Base-by-base conservation (phyloP, 148 eudicot species). In the Polygonum aviculare region DNA sequence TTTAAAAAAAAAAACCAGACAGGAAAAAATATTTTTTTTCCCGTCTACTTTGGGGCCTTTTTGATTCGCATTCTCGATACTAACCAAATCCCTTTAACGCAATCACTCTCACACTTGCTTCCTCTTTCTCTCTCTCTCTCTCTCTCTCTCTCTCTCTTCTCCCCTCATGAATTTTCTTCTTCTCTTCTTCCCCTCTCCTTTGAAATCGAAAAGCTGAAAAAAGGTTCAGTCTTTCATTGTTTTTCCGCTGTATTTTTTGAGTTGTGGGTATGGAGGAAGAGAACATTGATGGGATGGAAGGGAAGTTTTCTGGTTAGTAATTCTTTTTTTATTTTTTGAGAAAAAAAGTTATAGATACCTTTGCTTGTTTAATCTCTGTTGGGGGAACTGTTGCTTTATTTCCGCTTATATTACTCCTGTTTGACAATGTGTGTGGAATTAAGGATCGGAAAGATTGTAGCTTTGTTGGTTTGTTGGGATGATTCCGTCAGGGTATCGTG, bases 81-180 rank as follows among this genome's bases (percentile, higher is more conserved):
- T 72, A 11, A 72, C 74, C 52, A 72, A 72, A 72, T 72, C 74
- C 74, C 74, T 72, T 72, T 44, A 70, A 41, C 74, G 74, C 74
- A 72, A 72, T 14, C 74, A 70, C 51, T 72, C 74, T 44, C 74
- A 41, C 31, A 26, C 31, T 26, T 26, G 31, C 72, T 35, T 2
- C 2, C 72, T 21, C 26, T 3, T 11, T 7, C 69, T 22, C 35
- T 12, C 72, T 12, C 55, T 14, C 31, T 26, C 31, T 26, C 31
- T 3, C 31, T 26, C 31, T 26, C 31, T 3, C 41, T 2, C 71
- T 16, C 71, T 26, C 74, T 21, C 74, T 71, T 31, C 31, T 72
- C 51, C 35, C 31, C 74, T 21, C 44, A 65, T 65, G 71, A 65
- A 65, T 65, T 72, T 21, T 54, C 26, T 18, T 15, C 4, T 47